These are phyloP conservation scores for Nematodospora anomalae DNA, from an alignment of 1,139 yeast genomes.

Conservation along the genomic window DNA sequence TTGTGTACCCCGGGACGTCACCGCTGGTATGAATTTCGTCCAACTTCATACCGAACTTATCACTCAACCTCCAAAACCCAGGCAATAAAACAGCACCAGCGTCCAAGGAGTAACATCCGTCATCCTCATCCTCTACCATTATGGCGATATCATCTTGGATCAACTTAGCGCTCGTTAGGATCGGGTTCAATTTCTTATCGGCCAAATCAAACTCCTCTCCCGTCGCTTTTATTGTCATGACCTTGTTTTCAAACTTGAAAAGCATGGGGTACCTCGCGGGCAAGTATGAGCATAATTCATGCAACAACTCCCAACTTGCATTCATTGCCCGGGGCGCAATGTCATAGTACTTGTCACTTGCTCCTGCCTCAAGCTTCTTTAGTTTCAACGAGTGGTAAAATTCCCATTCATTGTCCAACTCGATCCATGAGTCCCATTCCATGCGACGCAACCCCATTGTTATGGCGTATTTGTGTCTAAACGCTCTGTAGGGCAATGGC, in stretches of 20 bases:
- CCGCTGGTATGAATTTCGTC: constrained; percentile 61
- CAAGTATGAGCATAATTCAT: constrained; percentile 52
- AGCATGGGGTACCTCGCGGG: constrained; percentile 60
- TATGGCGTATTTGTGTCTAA: constrained; percentile 53
- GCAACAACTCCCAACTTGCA: constrained; percentile 58
- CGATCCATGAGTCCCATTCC: constrained; percentile 63
- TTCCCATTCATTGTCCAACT: constrained; percentile 63
- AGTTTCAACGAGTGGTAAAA: constrained; percentile 54
- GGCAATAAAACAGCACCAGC: constrained; percentile 65
- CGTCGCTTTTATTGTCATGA: constrained; percentile 53
- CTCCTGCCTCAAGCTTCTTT: constrained; percentile 48
- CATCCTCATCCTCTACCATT: constrained; percentile 53
- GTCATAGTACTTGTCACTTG: constrained; percentile 36
- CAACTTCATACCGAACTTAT: constrained; percentile 54
- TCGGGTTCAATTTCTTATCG: constrained; percentile 47
- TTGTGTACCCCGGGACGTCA: constrained; percentile 63
- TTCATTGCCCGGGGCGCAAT: constrained; percentile 33
- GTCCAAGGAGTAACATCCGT: constrained; percentile 55
- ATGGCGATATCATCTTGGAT: constrained; percentile 70
- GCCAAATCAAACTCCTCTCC: constrained; percentile 40
- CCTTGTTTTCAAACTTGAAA: constrained; percentile 44
- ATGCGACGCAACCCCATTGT: constrained; percentile 68
- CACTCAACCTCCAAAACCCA: constrained; percentile 64
- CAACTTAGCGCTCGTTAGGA: constrained; percentile 55
- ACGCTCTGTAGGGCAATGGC: constrained; percentile 64